Base-by-base conservation (phyloP, 192 early-diverging fungal species). In the Linnemannia hyalina region DNA sequence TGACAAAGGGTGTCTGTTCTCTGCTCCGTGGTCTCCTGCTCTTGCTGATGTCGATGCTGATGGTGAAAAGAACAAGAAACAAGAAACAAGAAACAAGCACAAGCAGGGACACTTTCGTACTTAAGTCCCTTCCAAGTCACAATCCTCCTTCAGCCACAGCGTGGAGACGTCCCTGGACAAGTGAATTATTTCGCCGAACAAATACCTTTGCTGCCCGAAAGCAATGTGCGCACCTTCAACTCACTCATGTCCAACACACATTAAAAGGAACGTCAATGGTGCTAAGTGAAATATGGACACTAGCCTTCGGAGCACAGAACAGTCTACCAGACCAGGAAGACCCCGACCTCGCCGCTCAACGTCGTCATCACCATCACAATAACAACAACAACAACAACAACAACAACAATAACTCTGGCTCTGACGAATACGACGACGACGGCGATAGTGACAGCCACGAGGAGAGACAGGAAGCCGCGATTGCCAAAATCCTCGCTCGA, bases 231-330 rank as follows among this genome's bases (percentile, higher is more conserved):
- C 49, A 52, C 18, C 18, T 57, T 57, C 16, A 26, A 65, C 60
- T 65, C 60, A 15, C n/a, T 23, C 29, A 65, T 29, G n/a, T 29
- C 26, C n/a, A 65, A 15, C 60, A 32, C 0, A 40, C 46, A 75
- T 20, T 36, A 75, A 10, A 69, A 55, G 22, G 11, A 49, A 70
- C 72, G 68, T 40, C 35, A 77, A 85, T 86, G 84, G 84, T 86
- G 26, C 72, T 86, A 75, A 86, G 84, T 42, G 84, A 79, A 63
- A 78, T 86, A 72, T 86, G 84, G 84, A 86, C 74, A 5, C 76
- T 86, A 36, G 84, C 84, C 72, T 86, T 86, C 81, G 84, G 84
- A 44, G 44, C 69, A 41, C 70, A 81, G 46, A 86, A 78, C 42
- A 47, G 75, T 26, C 35, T 75, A 4, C 84, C 84, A 1, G 84